Evolutionary conservation across 257 asterid species (phyloP).

Genomic region (Salvia rosmarinus): DNA sequence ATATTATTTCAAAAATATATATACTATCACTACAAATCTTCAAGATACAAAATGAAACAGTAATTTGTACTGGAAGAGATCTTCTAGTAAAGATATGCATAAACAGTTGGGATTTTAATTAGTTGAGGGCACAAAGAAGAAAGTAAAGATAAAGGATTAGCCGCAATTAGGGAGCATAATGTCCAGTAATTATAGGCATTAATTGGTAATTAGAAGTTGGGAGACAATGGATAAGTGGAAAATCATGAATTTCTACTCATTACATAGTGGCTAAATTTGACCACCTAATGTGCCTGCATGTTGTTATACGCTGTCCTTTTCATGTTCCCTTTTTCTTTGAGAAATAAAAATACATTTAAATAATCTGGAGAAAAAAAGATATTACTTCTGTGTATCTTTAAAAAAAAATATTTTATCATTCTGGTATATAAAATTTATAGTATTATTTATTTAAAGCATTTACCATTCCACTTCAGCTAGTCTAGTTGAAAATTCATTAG

Average conservation of each 20-base stretch:
- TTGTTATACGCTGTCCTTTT: conserved; percentile 21
- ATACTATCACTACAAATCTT: too few relatives aligned
- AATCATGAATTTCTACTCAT: conserved; percentile 36
- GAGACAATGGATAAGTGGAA: conserved; percentile 35
- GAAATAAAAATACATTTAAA: too few relatives aligned
- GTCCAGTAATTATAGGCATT: conserved; percentile 25
- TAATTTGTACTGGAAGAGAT: too few relatives aligned
- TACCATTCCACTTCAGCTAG: too few relatives aligned
- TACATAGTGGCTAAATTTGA: conserved; percentile 46
- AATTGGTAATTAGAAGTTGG: not conserved
- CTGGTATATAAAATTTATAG: too few relatives aligned
- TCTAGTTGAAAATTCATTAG: too few relatives aligned
- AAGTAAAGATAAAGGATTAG: conserved; percentile 27
- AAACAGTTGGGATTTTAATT: not conserved
- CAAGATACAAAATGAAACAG: too few relatives aligned
- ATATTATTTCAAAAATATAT: too few relatives aligned
- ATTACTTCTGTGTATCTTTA: too few relatives aligned
- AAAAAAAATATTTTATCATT: too few relatives aligned
- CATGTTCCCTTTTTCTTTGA: not conserved
- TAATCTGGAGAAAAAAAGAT: too few relatives aligned
- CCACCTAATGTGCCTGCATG: conserved; percentile 37
- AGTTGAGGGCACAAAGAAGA: conserved; percentile 10
- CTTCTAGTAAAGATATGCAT: not conserved
- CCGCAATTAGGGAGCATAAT: conserved; percentile 38
- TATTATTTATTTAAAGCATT: too few relatives aligned